Conservation (phyloP, 768 basidiomycete genomes). For the Mycena haematopus region DNA sequence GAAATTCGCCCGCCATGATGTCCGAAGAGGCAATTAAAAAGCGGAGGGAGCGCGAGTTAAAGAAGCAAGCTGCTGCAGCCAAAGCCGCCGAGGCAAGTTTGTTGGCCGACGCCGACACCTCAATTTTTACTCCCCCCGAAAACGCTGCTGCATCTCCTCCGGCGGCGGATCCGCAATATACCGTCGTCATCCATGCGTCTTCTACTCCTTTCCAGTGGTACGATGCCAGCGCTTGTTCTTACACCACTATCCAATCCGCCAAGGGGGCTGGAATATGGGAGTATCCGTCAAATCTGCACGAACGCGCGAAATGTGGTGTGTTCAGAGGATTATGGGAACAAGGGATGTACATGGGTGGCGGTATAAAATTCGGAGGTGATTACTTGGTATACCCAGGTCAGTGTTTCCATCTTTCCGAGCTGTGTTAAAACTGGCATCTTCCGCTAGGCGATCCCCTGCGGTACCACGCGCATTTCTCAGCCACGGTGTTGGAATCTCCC, state of each 20-base stretch:
- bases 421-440: background rate
- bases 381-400: conserved; percentile 95
- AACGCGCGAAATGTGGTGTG: conserved; percentile 80
- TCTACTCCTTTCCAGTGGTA: conserved; percentile 79
- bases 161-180: conserved; percentile 41
- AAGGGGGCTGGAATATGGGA: conserved; percentile 75
- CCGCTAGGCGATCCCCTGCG: conserved; percentile 85
- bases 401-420: conserved; percentile 32
- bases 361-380: conserved; percentile 95
- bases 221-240: conserved; percentile 46
- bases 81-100: conserved; percentile 26
- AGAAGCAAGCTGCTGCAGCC: conserved; percentile 35
- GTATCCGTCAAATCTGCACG: conserved; percentile 68
- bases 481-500: conserved; percentile 77
- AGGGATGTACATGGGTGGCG: conserved; percentile 87
- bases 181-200: conserved; percentile 69
- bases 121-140: conserved; percentile 17
- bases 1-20: conserved; percentile 55
- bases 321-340: conserved; percentile 83
- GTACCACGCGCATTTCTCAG: conserved; percentile 96
- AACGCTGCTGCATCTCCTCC: conserved; percentile 12
- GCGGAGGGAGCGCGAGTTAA: conserved; percentile 71
- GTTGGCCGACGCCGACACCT: conserved; percentile 6
- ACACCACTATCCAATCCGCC: conserved; percentile 65
- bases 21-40: conserved; percentile 73